Base-by-base conservation (phyloP, 2,329 filamentous ascomycete species). In the Alternaria tenuissima region DNA sequence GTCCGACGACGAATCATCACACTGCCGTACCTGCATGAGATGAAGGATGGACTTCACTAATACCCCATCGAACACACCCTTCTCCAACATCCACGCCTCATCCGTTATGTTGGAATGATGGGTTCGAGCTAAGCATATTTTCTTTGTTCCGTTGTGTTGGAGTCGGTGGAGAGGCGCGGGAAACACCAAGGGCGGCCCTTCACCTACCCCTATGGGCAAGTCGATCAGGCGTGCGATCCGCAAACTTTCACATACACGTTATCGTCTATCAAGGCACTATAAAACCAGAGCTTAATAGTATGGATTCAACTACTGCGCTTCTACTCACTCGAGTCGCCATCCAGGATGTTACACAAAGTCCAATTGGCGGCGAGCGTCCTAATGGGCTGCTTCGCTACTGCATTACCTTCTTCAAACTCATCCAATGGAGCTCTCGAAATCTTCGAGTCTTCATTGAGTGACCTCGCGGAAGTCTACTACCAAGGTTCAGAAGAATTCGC, bases 401-500 rank as follows among this genome's bases (percentile, higher is more conserved):
- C 41, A 18, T 12, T 36, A 3, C n/a, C 41, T 41, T 52, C 38
- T 3, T n/a, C 43, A 9, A 48, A 48, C 3, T 34, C 32, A 9
- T 36, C 46, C 1, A 8, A 24, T 48, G 1, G 18, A 36, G 20
- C 36, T 43, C 36, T 36, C 36, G 32, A 22, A 18, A 4, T 48
- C 4, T 34, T 48, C 14, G 32, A 48, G 14, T 48, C 49, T 12
- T 48, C 51, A 3, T 43, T 55, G 12, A 59, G 42, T 24, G 11
- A 36, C 2, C 26, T 18, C 4, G 64, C 60, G 6, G 43, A 57
- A 14, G 46, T 67, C n/a, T 64, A 61, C 49, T 48, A 48, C 16
- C 55, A 61, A n/a, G 61, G 55, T 8, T 61, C 63, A 6, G 53
- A 53, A 22, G 46, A 44, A n/a, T 70, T 64, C 9, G 14, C n/a